Conservation (phyloP, 2,329 filamentous ascomycete species). For the Colletotrichum sp. region DNA sequence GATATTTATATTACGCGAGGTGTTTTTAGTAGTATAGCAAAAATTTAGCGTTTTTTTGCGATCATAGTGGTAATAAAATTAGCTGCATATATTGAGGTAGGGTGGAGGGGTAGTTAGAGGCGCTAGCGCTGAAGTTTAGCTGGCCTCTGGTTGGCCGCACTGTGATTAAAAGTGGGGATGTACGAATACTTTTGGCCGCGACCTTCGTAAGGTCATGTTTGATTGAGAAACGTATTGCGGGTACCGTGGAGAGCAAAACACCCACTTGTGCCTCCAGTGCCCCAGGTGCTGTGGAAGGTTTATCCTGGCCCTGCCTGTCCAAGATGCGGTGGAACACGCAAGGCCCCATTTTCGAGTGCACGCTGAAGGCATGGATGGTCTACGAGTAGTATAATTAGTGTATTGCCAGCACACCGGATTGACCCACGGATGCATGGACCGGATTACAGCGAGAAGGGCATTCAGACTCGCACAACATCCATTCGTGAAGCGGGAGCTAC, state of each 20-base stretch:
- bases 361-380: neutral
- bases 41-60: neutral
- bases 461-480: neutral
- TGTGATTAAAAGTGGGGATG: too few relatives aligned
- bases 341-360: neutral
- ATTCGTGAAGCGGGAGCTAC: neutral
- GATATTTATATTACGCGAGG: neutral
- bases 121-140: neutral
- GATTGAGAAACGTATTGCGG: conserved; percentile 1
- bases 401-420: neutral
- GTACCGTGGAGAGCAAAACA: neutral
- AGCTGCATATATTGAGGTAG: neutral
- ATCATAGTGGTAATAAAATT: neutral
- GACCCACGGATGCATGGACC: neutral
- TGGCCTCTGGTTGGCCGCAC: neutral
- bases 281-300: neutral
- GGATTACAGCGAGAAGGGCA: neutral
- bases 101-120: neutral
- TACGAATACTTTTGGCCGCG: too few relatives aligned
- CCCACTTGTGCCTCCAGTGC: neutral
- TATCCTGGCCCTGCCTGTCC: neutral
- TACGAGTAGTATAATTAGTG: neutral
- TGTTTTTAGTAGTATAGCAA: neutral
- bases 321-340: neutral
- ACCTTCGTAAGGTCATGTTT: neutral